Evolutionary conservation across 306 rosid genomes (phyloP).

Genomic region (Corylus americana): DNA sequence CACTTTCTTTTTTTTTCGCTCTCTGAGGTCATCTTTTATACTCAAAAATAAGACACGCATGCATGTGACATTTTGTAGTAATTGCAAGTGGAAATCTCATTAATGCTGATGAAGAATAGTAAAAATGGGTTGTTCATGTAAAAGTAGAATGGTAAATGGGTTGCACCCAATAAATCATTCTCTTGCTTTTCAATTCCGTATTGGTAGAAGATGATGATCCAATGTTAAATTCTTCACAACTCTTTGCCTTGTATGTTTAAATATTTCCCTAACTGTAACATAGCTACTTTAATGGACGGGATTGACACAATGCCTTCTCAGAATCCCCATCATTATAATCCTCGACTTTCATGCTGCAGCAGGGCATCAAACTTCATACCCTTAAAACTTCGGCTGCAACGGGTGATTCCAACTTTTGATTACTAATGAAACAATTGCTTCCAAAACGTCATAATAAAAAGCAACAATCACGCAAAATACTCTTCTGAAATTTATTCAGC

Average conservation of each 20-base stretch:
- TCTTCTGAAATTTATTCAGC: not conserved
- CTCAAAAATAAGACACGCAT: too few species aligned
- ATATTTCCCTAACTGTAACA: not conserved
- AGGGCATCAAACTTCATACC: not conserved
- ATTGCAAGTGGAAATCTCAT: too few species aligned
- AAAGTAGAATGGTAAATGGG: not conserved
- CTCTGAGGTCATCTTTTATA: not conserved
- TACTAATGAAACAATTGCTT: not conserved
- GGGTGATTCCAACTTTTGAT: not conserved
- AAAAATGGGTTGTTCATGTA: too few species aligned
- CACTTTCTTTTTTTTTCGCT: too few species aligned
- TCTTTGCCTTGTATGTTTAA: not conserved
- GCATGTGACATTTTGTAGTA: too few species aligned
- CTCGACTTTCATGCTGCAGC: not conserved
- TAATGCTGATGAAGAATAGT: too few species aligned
- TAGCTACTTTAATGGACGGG: too few species aligned
- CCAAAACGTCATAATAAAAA: too few species aligned
- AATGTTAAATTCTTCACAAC: not conserved
- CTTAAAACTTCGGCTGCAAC: not conserved
- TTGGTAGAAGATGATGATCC: not conserved
- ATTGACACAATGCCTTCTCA: too few species aligned
- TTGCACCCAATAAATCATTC: not conserved
- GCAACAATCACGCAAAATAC: not conserved
- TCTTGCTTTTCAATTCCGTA: not conserved
- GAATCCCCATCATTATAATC: not conserved